Base-by-base conservation (phyloP, 768 basidiomycete species). In the Phylloporus arenicola region DNA sequence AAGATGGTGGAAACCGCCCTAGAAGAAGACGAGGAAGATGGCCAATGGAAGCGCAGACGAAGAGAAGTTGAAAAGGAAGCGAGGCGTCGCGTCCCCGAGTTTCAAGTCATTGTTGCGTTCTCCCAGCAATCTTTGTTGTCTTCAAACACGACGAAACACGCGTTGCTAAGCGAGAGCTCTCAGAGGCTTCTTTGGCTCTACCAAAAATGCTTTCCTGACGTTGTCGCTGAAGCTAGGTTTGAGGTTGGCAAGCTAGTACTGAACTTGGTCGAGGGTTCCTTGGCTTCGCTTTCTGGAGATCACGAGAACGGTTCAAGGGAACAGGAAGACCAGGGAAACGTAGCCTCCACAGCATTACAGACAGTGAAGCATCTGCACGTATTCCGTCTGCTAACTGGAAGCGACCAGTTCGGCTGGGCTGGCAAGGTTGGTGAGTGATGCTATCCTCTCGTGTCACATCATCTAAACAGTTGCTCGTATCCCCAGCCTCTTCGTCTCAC, bases 181-280 rank as follows among this genome's bases (percentile, higher is more conserved):
- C 82, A 92, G 56, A 69, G 92, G 24, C 66, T 98, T 37, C 70
- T 96, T 52, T 88, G 86, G 79, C 74, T 94, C 44, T 98, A 96
- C 63, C 89, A 95, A 57, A 75, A 75, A 20, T 83, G 81, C 52
- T 66, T 94, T 25, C 89, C 92, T 0, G 71, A 76, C 1, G 68
- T 91, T 1, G 84, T 88, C 4, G 80, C 82, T 0, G 92, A 93
- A 64, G 82, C 82, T 24, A 75, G 83, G 44, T 97, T 94, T 58
- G 94, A 97, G 64, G 81, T 86, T 33, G 90, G 90, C 2, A 91
- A 91, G 64, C 62, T 94, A 19, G 67, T 93, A 25, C 72, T 73
- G 48, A 70, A 73, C 48, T 72, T 84, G 54, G 55, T 65, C 41
- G 64, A 70, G 39, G 64, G 61, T 27, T 67, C 67, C 12, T 47